Evolutionary conservation across 805 yeast genomes (phyloP), one percentile per base, ranked within the genome.

Genomic region (Danielozyma ontarioensis): DNA sequence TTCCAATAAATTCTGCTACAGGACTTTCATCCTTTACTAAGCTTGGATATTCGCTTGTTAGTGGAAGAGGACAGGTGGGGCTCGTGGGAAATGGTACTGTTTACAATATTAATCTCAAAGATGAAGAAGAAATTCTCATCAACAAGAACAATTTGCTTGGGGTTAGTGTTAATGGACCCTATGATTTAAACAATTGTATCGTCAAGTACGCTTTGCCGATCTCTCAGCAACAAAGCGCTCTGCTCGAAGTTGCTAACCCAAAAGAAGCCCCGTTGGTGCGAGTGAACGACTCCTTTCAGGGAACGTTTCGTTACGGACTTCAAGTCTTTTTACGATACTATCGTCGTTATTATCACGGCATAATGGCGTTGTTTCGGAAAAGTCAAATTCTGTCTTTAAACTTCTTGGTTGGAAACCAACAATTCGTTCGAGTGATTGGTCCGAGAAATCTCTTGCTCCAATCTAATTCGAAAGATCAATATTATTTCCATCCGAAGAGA

Each of bases 21-120:
- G 78, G 80, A 1, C 48, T 74, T 13, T 47, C 43, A 38, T 42
- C 45, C 14, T 60, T 62, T 55, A 39, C 40, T 22, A 53, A 52
- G 21, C 33, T 56, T 10, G 78, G 78, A 0, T 78, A 68, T 45
- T 57, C 68, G 0, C 55, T 73, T 24, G 41, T 76, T 4, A 65
- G 72, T 17, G 84, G 85, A 1, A 61, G 84, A 38, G 85, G 85
- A 0, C 69, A 64, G 32, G 64, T 64, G 2, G 76, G 78, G 1
- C 41, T 79, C 12, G 71, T 65, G 12, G 83, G 82, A 1, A 57
- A 61, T 16, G 83, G 84, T 0, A 63, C 73, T 10, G 51, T 78
- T 15, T 76, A 74, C 49, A 68, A 64, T 37, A 54, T 76, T 12
- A 58, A 58, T 21, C 50, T 78, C 16, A 56, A 45, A 3, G 65